Evolutionary conservation across 495 filamentous ascomycete species (phyloP).

Genomic region (Penicillium manginii): DNA sequence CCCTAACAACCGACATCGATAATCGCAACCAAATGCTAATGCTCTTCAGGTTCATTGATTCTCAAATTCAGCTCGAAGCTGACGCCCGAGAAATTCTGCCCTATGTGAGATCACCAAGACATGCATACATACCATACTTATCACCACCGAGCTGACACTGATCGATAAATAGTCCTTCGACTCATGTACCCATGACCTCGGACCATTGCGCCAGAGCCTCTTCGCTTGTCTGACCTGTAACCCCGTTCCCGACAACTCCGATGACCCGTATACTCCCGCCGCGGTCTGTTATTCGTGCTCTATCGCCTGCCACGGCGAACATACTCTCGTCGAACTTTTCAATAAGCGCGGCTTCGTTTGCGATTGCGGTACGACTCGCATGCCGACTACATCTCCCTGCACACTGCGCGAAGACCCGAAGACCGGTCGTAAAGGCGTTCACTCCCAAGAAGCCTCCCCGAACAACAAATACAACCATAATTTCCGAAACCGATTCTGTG

Average conservation of each 20-base stretch:
- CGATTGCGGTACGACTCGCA: conserved; percentile 89
- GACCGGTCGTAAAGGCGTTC: conserved; percentile 77
- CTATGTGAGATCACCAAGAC: conserved; percentile 60
- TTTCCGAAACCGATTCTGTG: conserved; percentile 90
- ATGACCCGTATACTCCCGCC: conserved; percentile 70
- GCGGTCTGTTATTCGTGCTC: conserved; percentile 96
- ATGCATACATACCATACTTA: conserved; percentile 13
- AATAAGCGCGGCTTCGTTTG: conserved; percentile 93
- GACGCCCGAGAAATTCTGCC: conserved; percentile 94
- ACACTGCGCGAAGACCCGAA: conserved; percentile 72
- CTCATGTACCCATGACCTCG: conserved; percentile 85
- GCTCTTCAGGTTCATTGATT: conserved; percentile 75
- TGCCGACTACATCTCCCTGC: conserved; percentile 72
- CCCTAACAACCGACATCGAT: background rate
- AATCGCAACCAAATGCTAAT: conserved; percentile 3
- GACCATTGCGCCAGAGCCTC: conserved; percentile 80
- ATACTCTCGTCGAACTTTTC: conserved; percentile 94
- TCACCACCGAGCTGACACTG: conserved; percentile 14
- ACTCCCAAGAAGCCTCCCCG: conserved; percentile 69
- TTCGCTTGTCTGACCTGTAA: conserved; percentile 95
- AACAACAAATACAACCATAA: conserved; percentile 95
- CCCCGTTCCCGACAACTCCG: conserved; percentile 65
- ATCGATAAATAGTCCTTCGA: conserved; percentile 71
- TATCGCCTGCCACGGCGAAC: conserved; percentile 94
- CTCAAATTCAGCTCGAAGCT: conserved; percentile 86